Evolutionary conservation across 345 rosid species (phyloP), one percentile per base, ranked within the genome.

Genomic region (Chamaenerion angustifolium): DNA sequence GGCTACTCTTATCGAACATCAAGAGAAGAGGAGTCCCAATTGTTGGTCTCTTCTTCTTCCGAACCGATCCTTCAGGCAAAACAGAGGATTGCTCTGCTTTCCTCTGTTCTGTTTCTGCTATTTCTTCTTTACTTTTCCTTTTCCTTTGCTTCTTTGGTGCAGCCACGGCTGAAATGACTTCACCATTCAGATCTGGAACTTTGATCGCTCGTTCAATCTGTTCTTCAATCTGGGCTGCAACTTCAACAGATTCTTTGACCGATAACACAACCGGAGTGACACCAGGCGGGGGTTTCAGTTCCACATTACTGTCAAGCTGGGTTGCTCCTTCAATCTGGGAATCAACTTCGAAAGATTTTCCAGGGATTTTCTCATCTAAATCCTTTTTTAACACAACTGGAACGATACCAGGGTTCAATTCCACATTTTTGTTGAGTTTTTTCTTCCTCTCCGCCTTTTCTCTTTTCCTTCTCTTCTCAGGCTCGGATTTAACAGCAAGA

Each of bases 11-110:
- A 42, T 78, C 53, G 63, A 88, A 84, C 15, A 76, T 78, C 75
- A 88, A 66, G 61, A 74, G 55, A 50, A 88, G 79, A 49, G 82
- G 72, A 67, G 83, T 61, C 60, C 82, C 82, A 51, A 64, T 68
- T 68, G 61, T 74, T 67, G 63, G 70, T 50, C 68, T 58, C 58
- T 73, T 73, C 53, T 62, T 61, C 56, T 74, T 68, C 62, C 49
- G 78, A 67, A 71, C 59, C 63, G 69, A 73, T 42, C 9, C 71
- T 40, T 54, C 56, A 50, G 77, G 61, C 12, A 47, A 14, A 40
- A 51, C 59, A 44, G 54, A 55, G 40, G 57, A 58, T 37, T 46
- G 37, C 19, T 12, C 48, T 19, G 56, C 51, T 47, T 45, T 57
- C 16, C 44, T 23, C 27, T 23, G 27, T 23, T 23, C 41, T 56